Percentiles rank a stretch among this genome's conserved stretches.
Conservation (phyloP, 2,329 filamentous ascomycete genomes). For the Rutstroemia sp. region DNA sequence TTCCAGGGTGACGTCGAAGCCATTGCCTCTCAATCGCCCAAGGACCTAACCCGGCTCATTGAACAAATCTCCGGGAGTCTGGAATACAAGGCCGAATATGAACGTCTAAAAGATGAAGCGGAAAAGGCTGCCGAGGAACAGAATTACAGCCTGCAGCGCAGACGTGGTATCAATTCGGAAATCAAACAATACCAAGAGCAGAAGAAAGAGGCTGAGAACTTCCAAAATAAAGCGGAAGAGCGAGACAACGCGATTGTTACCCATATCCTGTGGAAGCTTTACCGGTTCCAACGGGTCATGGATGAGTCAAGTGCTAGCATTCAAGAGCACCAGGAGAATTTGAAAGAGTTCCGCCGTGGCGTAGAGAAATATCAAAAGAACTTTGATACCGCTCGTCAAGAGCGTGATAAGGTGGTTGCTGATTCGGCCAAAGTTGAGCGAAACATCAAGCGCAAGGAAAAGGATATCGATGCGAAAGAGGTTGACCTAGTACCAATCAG, state of each 20-base stretch:
- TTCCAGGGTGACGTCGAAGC: conserved; percentile 98
- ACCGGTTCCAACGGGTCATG: conserved; percentile 88
- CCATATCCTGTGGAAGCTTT: conserved; percentile 94
- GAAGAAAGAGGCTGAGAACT: conserved; percentile 91
- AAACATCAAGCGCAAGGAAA: conserved; percentile 77
- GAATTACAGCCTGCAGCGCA: conserved; percentile 77
- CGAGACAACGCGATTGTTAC: conserved; percentile 86
- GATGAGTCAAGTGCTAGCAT: conserved; percentile 88
- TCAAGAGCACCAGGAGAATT: conserved; percentile 85
- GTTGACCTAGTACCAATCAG: conserved; percentile 83
- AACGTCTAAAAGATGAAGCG: conserved; percentile 76
- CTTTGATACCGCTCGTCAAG: conserved; percentile 73
- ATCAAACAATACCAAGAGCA: conserved; percentile 97
- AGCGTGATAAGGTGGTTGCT: conserved; percentile 70
- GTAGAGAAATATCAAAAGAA: conserved; percentile 76
- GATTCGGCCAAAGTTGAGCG: conserved; percentile 78
- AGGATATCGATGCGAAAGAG: conserved; percentile 77
- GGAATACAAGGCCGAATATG: conserved; percentile 92
- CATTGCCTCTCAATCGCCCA: conserved; percentile 90
- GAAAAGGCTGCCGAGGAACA: conserved; percentile 86
- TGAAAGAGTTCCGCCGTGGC: conserved; percentile 85
- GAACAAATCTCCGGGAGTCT: conserved; percentile 97
- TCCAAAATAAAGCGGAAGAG: conserved; percentile 83
- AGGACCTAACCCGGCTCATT: conserved; percentile 86
- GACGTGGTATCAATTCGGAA: conserved; percentile 92